Evolutionary conservation across 139 green algal species (phyloP).

Genomic region (Prasinococcaceae sp.): DNA sequence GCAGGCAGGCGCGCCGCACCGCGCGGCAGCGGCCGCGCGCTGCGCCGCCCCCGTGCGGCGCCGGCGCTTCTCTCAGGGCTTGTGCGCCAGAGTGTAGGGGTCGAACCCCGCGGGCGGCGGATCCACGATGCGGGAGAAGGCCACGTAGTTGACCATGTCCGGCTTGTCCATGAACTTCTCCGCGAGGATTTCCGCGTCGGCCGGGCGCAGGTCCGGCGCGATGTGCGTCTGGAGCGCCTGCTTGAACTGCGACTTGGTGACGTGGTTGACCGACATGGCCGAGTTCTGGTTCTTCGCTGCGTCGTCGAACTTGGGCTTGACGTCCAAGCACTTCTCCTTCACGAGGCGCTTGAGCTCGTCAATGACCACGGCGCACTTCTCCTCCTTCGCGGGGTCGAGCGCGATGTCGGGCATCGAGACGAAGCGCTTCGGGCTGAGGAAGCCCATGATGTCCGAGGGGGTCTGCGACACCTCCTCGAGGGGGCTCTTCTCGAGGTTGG

Average conservation of each 20-base stretch:
- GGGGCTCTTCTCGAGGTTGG: conserved; percentile 2
- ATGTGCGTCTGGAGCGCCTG: neutral
- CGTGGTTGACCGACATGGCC: neutral
- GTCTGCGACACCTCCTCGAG: neutral
- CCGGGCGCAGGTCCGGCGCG: neutral
- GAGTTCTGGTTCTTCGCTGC: neutral
- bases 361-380: neutral
- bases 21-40: too few species aligned
- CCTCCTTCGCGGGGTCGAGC: neutral
- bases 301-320: conserved; percentile 2
- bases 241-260: conserved; percentile 1
- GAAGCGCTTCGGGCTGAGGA: neutral
- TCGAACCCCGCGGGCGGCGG: neutral
- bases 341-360: neutral
- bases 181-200: neutral
- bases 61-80: too few species aligned
- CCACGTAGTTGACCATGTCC: conserved; percentile 4
- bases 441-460: conserved; percentile 1
- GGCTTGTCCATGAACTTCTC: conserved; percentile 1
- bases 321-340: neutral
- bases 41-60: too few species aligned
- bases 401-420: neutral
- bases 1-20: too few species aligned
- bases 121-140: neutral
- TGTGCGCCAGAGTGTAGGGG: conserved; percentile 1